A percentile compares a stretch with the other conserved stretches of the same genome.
Evolutionary conservation across 768 basidiomycete genomes (phyloP).

Genomic region (Candolleomyces efflorescens): DNA sequence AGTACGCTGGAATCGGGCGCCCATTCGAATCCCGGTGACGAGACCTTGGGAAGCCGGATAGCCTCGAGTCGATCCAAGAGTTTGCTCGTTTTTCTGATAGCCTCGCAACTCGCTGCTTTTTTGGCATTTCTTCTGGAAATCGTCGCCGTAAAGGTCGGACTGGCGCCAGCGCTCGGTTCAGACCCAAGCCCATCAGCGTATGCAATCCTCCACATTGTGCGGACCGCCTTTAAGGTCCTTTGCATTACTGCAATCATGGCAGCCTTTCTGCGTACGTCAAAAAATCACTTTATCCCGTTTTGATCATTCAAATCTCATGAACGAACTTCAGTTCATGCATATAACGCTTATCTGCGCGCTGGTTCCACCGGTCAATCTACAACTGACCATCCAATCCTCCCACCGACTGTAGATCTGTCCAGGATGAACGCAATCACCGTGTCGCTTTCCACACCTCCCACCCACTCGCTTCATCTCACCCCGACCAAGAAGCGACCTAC

Average conservation of each 20-base stretch:
- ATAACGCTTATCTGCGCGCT: constrained; percentile 3
- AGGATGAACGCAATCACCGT: constrained; percentile 11
- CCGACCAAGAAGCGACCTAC: constrained; percentile 3
- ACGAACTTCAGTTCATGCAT: constrained; percentile 6
- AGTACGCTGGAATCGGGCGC: constrained; percentile 3
- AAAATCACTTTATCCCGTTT: constrained; percentile 2
- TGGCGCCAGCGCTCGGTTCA: constrained; percentile 4
- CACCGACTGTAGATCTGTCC: constrained; percentile 5
- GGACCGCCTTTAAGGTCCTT: constrained; percentile 17
- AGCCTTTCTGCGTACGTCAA: constrained; percentile 23
- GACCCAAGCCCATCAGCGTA: constrained; percentile 2
- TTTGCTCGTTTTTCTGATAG: constrained; percentile 14
- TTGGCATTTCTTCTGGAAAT: constrained; percentile 14
- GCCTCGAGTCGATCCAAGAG: constrained; percentile 12
- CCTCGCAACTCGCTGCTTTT: constrained; percentile 13
- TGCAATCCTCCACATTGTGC: constrained; percentile 12
- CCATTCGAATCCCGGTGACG: neutral
- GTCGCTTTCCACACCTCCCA: constrained; percentile 5
- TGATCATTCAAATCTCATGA: constrained; percentile 3
- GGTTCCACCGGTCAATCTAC: neutral
- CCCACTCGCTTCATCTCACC: neutral
- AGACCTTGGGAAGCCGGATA: neutral
- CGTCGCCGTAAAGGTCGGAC: constrained; percentile 7
- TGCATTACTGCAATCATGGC: constrained; percentile 21
- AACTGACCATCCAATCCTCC: constrained; percentile 4